phyloP scores from a whole-genome alignment of 306 rosid species.

The Gastrolobium bilobum region DNA sequence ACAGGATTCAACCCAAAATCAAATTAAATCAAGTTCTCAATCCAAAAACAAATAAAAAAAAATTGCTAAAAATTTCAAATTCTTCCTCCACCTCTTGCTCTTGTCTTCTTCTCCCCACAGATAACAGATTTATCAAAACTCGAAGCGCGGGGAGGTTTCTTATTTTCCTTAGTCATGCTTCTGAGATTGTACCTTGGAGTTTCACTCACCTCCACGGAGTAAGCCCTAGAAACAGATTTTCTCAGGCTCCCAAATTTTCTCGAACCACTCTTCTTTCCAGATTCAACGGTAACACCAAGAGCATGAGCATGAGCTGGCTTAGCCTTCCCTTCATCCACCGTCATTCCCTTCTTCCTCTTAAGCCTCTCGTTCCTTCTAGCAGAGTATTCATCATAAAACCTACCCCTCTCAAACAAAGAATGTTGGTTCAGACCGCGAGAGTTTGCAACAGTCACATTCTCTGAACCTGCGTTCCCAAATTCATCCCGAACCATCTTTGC shows the following conservation, averaged over 20 bases:
- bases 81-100: slow-evolving; percentile 56
- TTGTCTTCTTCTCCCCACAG: slow-evolving; percentile 52
- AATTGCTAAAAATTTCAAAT: slow-evolving; percentile 33
- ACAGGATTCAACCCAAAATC: slow-evolving; percentile 44
- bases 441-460: not conserved
- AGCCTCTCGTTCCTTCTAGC: slow-evolving; percentile 94
- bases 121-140: slow-evolving; percentile 50
- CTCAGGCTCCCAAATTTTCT: slow-evolving; percentile 71
- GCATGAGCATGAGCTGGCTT: slow-evolving; percentile 32
- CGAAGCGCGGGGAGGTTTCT: slow-evolving; percentile 76
- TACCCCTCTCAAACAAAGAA: slow-evolving; percentile 75
- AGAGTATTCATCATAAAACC: slow-evolving; percentile 82
- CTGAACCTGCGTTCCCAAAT: slow-evolving; percentile 50
- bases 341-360: slow-evolving; percentile 63
- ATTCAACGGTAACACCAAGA: slow-evolving; percentile 82
- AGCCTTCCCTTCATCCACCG: slow-evolving; percentile 44
- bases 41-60: not conserved
- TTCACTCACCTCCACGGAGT: slow-evolving; percentile 58
- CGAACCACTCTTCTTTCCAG: slow-evolving; percentile 65
- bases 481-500: slow-evolving; percentile 69
- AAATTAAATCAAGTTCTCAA: slow-evolving; percentile 41
- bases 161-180: slow-evolving; percentile 84
- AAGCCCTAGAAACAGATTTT: slow-evolving; percentile 80
- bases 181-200: slow-evolving; percentile 89
- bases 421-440: slow-evolving; percentile 40